Conservation (phyloP, 805 yeast species). For the Yamadazyma takamatsuzukensis region DNA sequence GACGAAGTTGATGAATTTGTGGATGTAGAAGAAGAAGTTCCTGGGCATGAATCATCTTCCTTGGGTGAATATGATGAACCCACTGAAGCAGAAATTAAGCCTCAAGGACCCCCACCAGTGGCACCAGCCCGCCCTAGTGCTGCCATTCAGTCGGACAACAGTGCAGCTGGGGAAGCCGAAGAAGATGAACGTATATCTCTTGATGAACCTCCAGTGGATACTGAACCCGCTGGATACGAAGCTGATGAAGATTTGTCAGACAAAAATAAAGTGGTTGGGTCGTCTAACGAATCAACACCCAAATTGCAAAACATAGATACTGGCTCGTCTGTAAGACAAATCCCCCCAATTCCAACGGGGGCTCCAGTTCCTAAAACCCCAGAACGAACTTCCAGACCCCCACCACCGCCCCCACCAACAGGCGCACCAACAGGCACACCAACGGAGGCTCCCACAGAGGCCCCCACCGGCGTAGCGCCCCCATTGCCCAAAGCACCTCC, state of each 20-base stretch:
- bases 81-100: constrained; percentile 5
- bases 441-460: constrained; percentile 4
- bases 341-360: constrained; percentile 12
- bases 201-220: constrained; percentile 8
- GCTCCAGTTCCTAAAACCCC: constrained; percentile 3
- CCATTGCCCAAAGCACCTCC: constrained; percentile 10
- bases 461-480: constrained; percentile 4
- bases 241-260: constrained; percentile 57
- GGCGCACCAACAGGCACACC: constrained; percentile 3
- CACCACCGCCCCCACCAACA: constrained; percentile 6
- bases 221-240: constrained; percentile 55
- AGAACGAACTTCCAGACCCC: background rate
- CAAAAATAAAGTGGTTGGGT: constrained; percentile 7
- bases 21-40: constrained; percentile 3
- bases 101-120: constrained; percentile 4
- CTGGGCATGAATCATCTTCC: constrained; percentile 3
- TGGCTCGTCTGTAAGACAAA: background rate
- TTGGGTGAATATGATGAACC: constrained; percentile 13
- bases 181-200: no score
- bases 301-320: background rate
- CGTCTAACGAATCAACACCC: constrained; percentile 14
- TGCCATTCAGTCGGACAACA: constrained; percentile 10
- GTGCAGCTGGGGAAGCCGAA: no score
- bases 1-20: no score
- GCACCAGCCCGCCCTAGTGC: constrained; percentile 1